Conservation (phyloP, 768 basidiomycete genomes). For the Serpula lacrymans region DNA sequence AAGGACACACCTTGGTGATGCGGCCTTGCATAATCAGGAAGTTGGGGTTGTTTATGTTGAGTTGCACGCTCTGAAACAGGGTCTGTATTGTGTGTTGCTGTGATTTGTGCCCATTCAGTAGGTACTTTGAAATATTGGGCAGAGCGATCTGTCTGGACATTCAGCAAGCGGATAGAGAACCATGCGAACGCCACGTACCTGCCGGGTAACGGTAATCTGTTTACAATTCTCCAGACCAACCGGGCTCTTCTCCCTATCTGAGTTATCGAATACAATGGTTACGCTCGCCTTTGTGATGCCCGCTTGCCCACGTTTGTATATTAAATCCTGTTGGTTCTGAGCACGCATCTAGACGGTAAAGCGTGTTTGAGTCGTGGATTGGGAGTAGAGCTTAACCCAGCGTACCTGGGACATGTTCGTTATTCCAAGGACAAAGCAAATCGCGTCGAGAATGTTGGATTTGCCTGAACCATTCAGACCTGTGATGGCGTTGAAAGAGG, state of each 20-base stretch:
- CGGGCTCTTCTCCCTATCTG: constrained; percentile 81
- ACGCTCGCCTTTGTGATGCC: constrained; percentile 97
- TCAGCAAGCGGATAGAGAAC: not conserved
- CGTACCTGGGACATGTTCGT: constrained; percentile 92
- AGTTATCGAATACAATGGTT: constrained; percentile 98
- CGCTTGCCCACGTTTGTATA: constrained; percentile 98
- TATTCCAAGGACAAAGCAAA: constrained; percentile 97
- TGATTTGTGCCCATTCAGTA: constrained; percentile 93
- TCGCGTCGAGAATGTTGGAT: constrained; percentile 98
- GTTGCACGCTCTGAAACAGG: constrained; percentile 93
- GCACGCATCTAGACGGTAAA: constrained; percentile 76
- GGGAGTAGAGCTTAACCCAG: not conserved
- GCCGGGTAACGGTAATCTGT: constrained; percentile 96
- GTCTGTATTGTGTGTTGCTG: constrained; percentile 82
- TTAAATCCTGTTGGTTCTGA: constrained; percentile 93
- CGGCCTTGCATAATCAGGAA: constrained; percentile 99
- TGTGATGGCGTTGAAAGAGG: constrained; percentile 98
- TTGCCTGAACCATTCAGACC: constrained; percentile 96
- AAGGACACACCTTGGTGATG: constrained; percentile 79
- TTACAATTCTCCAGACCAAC: constrained; percentile 73
- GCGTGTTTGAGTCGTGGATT: not conserved
- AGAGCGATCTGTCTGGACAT: constrained; percentile 72
- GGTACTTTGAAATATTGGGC: constrained; percentile 91
- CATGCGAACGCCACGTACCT: constrained; percentile 47
- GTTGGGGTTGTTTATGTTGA: constrained; percentile 99